Evolutionary conservation across 371 early-diverging fungal genomes (phyloP).

Genomic region (Mortierella polycephala): DNA sequence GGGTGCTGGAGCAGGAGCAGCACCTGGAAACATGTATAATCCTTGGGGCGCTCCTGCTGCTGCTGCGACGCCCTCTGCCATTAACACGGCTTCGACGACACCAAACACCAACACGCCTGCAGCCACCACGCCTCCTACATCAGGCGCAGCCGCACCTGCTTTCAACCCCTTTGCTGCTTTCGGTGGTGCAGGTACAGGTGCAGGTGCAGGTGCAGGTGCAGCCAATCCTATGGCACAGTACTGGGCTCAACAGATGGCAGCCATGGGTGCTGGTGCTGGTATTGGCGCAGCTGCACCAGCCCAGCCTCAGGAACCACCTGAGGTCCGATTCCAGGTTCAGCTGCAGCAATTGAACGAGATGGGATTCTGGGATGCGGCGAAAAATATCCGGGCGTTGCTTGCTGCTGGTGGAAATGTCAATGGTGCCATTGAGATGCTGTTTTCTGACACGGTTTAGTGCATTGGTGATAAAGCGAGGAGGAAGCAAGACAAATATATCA

Average conservation of each 20-base stretch:
- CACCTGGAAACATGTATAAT: conserved; percentile 54
- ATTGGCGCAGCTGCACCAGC: conserved; percentile 57
- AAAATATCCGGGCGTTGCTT: conserved; percentile 90
- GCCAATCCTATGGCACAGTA: conserved; percentile 56
- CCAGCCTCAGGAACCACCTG: conserved; percentile 76
- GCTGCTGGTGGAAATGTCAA: conserved; percentile 92
- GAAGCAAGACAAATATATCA: too few relatives aligned
- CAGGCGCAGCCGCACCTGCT: conserved; percentile 49
- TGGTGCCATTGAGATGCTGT: conserved; percentile 92
- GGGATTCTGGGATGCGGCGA: conserved; percentile 93
- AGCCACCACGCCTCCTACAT: conserved; percentile 25
- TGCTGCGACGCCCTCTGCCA: conserved; percentile 19
- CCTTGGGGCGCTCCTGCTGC: conserved; percentile 54
- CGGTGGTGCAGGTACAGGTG: conserved; percentile 53
- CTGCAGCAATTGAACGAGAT: conserved; percentile 95
- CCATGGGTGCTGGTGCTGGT: conserved; percentile 47
- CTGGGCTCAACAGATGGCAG: conserved; percentile 56
- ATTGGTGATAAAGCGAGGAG: too few relatives aligned
- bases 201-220: conserved; percentile 49
- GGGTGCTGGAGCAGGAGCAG: conserved; percentile 44
- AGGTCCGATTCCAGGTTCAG: conserved; percentile 91
- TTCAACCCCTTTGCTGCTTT: conserved; percentile 78
- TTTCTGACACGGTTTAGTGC: conserved; percentile 45
- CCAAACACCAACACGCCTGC: conserved; percentile 41
- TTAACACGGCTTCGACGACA: conserved; percentile 28